phyloP scores from a whole-genome alignment of 2,329 filamentous ascomycete genomes.

The Aspergillus floridensis region DNA sequence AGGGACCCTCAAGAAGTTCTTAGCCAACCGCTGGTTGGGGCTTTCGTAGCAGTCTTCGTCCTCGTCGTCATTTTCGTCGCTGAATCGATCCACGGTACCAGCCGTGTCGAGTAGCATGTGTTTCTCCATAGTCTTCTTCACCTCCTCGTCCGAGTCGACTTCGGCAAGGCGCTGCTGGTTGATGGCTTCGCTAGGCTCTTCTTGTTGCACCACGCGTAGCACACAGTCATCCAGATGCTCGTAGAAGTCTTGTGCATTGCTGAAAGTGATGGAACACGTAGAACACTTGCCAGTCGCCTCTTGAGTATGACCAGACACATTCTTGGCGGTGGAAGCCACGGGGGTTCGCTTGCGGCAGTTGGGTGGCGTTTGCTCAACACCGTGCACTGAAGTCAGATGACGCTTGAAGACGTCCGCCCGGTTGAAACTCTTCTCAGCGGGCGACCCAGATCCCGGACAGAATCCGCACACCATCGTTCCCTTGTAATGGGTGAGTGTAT shows the following conservation, averaged over 20 bases:
- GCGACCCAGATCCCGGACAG: conserved; percentile 82
- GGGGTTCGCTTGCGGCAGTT: conserved; percentile 79
- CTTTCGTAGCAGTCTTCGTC: conserved; percentile 55
- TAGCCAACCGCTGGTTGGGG: conserved; percentile 43
- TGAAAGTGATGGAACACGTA: conserved; percentile 81
- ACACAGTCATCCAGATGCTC: conserved; percentile 82
- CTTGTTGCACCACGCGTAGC: conserved; percentile 60
- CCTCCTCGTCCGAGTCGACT: conserved; percentile 59
- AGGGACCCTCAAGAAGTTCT: conserved; percentile 45
- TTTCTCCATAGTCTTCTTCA: conserved; percentile 57
- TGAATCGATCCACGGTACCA: conserved; percentile 51
- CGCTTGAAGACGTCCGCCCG: conserved; percentile 94
- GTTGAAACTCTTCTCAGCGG: conserved; percentile 93
- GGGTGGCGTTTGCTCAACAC: conserved; percentile 87
- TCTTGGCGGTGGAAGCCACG: conserved; percentile 52
- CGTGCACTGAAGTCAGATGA: conserved; percentile 84
- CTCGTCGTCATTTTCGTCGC: conserved; percentile 55
- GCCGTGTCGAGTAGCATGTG: conserved; percentile 53
- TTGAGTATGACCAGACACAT: conserved; percentile 67
- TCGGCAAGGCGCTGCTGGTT: conserved; percentile 56
- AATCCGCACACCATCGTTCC: conserved; percentile 97
- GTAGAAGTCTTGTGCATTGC: conserved; percentile 91
- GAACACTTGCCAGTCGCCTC: conserved; percentile 86
- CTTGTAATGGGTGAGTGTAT: conserved; percentile 94
- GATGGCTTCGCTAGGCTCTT: conserved; percentile 57